Percentiles rank a stretch among this genome's conserved stretches.
Conservation (phyloP, 169 alveolate species). For the Cardiosporidium cionae region DNA sequence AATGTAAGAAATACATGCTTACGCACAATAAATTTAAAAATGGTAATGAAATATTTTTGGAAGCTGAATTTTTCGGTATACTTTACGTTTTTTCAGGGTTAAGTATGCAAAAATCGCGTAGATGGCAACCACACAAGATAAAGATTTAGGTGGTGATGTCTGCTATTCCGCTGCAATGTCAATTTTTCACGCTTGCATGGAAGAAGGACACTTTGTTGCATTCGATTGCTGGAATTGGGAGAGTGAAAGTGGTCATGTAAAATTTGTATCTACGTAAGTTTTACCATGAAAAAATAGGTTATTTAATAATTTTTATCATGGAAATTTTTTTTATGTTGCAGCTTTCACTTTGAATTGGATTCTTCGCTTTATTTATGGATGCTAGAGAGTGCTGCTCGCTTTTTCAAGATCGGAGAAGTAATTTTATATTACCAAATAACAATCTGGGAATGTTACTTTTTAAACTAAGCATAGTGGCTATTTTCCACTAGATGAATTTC, state of each 20-base stretch:
- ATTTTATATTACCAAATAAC: background rate
- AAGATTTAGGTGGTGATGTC: too few species aligned
- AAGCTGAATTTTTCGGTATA: too few species aligned
- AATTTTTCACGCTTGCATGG: background rate
- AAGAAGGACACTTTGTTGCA: background rate
- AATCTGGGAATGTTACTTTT: background rate
- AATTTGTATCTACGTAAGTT: background rate
- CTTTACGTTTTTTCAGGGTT: too few species aligned
- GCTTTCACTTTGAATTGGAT: background rate
- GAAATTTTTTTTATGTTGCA: too few species aligned
- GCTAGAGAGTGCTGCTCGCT: background rate
- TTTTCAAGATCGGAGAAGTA: background rate
- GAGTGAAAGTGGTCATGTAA: background rate
- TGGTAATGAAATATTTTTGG: too few species aligned
- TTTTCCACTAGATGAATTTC: background rate
- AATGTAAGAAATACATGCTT: too few species aligned
- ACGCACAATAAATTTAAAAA: too few species aligned
- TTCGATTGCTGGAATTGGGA: background rate
- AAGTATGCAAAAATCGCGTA: too few species aligned
- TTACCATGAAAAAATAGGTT: too few species aligned
- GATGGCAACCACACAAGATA: too few species aligned
- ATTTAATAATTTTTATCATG: too few species aligned
- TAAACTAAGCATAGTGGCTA: background rate
- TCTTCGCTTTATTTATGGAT: background rate
- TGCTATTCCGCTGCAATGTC: background rate